These are phyloP conservation scores for Phytophthora quininea DNA, from an alignment of 352 stramenopile species.

Conservation along the genomic window DNA sequence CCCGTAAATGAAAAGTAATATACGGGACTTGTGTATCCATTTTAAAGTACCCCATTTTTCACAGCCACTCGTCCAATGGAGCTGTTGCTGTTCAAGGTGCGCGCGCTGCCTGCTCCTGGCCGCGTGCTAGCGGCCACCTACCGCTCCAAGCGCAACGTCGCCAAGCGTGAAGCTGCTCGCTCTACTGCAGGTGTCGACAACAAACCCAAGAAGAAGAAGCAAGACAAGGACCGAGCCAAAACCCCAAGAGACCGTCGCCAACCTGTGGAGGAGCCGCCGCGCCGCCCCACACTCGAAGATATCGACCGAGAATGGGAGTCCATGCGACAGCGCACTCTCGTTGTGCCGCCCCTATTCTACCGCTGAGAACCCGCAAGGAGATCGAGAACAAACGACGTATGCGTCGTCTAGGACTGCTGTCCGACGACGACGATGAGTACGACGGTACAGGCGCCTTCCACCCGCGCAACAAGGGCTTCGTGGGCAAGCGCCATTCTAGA, in stretches of 20 bases:
- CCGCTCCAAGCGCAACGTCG: constrained; percentile 55
- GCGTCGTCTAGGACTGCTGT: constrained; percentile 55
- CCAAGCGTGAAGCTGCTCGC: constrained; percentile 39
- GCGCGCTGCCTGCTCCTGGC: constrained; percentile 11
- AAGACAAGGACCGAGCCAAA: constrained; percentile 13
- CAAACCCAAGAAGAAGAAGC: constrained; percentile 25
- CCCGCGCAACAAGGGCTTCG: constrained; percentile 34
- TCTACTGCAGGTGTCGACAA: constrained; percentile 7
- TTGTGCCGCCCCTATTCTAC: constrained; percentile 46
- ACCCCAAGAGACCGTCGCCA: constrained; percentile 11
- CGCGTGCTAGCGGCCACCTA: constrained; percentile 51
- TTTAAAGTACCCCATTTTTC: background rate
- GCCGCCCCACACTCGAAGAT: constrained; percentile 31
- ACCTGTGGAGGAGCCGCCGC: constrained; percentile 19
- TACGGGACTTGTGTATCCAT: background rate
- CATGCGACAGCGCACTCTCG: constrained; percentile 45
- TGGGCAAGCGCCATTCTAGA: constrained; percentile 15
- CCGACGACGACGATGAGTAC: constrained; percentile 49
- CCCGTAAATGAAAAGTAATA: background rate
- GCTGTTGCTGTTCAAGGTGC: constrained; percentile 38
- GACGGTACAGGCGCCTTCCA: constrained; percentile 12
- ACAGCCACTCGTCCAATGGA: constrained; percentile 42
- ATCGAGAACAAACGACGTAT: constrained; percentile 71
- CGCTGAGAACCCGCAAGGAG: constrained; percentile 44
- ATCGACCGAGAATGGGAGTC: constrained; percentile 53